Evolutionary conservation across 2,329 filamentous ascomycete species (phyloP).

Genomic region (Trichoderma endophyticum): DNA sequence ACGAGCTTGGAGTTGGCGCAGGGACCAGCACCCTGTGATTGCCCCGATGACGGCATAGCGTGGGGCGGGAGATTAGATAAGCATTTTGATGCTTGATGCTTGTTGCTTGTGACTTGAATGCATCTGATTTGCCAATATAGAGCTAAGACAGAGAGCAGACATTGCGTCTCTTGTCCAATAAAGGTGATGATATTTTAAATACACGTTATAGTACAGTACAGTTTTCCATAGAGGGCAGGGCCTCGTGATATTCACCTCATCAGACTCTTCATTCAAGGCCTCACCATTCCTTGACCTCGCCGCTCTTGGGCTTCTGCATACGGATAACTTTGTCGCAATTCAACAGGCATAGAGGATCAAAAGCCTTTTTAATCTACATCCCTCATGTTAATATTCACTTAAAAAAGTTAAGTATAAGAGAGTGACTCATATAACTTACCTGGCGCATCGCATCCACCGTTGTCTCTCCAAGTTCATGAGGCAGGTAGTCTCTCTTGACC

Average conservation of each 20-base stretch:
- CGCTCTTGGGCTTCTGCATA: constrained; percentile 47
- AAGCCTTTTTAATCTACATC: constrained; percentile 69
- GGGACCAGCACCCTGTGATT: constrained; percentile 18
- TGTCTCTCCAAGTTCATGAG: constrained; percentile 69
- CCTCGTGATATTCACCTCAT: neutral
- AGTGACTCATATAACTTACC: constrained; percentile 42
- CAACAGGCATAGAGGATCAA: constrained; percentile 69
- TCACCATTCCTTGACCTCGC: constrained; percentile 47
- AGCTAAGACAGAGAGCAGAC: neutral
- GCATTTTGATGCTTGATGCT: neutral
- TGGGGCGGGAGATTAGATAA: constrained; percentile 17
- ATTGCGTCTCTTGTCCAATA: neutral
- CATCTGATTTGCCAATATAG: neutral
- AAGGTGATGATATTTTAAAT: neutral
- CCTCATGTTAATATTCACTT: neutral
- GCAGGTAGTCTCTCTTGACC: constrained; percentile 79
- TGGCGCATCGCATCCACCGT: constrained; percentile 83
- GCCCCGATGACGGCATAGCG: constrained; percentile 19
- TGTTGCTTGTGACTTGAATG: neutral
- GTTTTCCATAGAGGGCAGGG: neutral
- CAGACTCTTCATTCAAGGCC: neutral
- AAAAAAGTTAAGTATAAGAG: neutral
- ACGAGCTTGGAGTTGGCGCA: constrained; percentile 20
- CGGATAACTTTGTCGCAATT: constrained; percentile 69
- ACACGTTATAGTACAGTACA: neutral